These are phyloP conservation scores for Penicillium sp. DNA, from an alignment of 2,329 filamentous ascomycete genomes.

Conservation along the genomic window DNA sequence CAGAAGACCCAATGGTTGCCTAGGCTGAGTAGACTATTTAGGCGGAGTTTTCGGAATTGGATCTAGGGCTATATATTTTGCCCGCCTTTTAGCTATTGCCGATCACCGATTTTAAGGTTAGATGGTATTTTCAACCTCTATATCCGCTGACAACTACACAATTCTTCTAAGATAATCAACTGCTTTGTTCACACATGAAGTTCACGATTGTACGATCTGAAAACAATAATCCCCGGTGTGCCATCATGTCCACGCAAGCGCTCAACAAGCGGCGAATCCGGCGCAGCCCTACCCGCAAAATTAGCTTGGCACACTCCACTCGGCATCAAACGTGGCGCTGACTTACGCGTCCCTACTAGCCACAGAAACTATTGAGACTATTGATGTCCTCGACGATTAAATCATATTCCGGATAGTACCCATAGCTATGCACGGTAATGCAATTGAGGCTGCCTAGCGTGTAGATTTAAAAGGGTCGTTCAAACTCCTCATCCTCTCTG, in stretches of 20 bases:
- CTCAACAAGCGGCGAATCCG: slow-evolving; percentile 4
- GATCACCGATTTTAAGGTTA: neutral
- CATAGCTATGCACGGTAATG: neutral
- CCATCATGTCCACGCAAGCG: slow-evolving; percentile 6
- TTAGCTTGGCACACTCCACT: slow-evolving; percentile 3
- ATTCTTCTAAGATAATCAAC: too few relatives aligned
- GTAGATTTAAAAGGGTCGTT: neutral
- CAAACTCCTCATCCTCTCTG: neutral
- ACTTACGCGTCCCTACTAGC: slow-evolving; percentile 7
- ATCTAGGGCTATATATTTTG: neutral
- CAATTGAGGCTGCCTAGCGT: neutral
- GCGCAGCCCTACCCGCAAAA: slow-evolving; percentile 5
- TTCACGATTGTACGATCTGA: neutral
- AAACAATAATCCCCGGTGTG: neutral
- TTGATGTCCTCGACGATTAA: neutral
- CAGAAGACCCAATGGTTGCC: slow-evolving; percentile 1
- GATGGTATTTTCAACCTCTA: neutral
- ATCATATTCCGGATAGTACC: neutral
- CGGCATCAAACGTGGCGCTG: slow-evolving; percentile 1
- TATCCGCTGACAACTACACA: neutral
- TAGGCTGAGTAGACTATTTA: neutral
- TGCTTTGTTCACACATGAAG: neutral
- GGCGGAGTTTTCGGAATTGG: neutral
- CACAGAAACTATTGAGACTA: neutral
- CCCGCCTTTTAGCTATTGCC: neutral